These are phyloP conservation scores for Hymenoscyphus salicellus DNA, from an alignment of 2,329 filamentous ascomycete species.

Conservation along the genomic window DNA sequence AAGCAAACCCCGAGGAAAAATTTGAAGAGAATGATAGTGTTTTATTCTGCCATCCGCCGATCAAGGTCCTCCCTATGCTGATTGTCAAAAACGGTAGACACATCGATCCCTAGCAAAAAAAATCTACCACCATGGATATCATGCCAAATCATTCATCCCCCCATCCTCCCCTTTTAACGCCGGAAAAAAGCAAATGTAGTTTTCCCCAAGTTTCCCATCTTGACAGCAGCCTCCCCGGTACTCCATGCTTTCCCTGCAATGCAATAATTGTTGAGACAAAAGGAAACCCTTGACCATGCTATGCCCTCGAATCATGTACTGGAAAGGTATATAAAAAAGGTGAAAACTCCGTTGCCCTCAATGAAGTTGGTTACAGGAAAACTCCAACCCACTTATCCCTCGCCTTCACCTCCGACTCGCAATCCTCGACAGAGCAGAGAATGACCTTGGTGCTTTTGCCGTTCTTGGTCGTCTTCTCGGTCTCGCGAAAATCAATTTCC, in stretches of 20 bases:
- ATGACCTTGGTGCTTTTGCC: constrained; percentile 20
- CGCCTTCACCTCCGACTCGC: constrained; percentile 49
- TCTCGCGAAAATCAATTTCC: constrained; percentile 36
- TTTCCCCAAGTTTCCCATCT: neutral
- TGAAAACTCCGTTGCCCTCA: neutral
- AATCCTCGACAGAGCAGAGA: constrained; percentile 56
- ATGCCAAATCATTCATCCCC: neutral
- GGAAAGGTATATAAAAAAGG: neutral
- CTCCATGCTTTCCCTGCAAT: constrained; percentile 13
- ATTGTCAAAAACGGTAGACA: too few relatives aligned
- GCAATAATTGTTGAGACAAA: constrained; percentile 1
- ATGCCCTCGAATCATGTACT: constrained; percentile 5
- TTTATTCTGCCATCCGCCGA: too few relatives aligned
- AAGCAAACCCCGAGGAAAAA: too few relatives aligned
- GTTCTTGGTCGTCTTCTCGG: constrained; percentile 38
- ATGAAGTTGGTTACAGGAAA: constrained; percentile 39
- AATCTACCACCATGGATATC: too few relatives aligned
- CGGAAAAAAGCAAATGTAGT: neutral
- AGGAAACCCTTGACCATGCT: neutral
- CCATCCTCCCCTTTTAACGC: neutral
- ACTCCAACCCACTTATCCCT: constrained; percentile 63
- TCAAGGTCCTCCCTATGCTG: too few relatives aligned
- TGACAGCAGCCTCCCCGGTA: neutral
- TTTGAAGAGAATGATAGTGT: too few relatives aligned
- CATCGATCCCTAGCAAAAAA: too few relatives aligned